Percentiles rank a stretch among this genome's conserved stretches.
Evolutionary conservation across 805 yeast species (phyloP).

Genomic region (Metschnikowia aberdeeniae): DNA sequence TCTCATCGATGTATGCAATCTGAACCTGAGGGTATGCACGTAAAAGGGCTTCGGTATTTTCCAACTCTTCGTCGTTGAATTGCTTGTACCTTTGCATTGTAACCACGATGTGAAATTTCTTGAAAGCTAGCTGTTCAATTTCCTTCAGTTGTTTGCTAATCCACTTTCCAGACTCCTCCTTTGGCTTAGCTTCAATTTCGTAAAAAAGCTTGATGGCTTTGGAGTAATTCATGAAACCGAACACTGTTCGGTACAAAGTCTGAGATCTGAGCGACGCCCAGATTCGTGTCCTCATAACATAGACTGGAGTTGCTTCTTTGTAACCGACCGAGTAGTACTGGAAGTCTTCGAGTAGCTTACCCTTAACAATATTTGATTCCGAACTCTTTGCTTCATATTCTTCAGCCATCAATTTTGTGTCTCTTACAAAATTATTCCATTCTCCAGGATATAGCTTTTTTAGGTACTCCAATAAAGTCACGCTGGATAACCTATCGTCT

Average conservation of each 20-base stretch:
- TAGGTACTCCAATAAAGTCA: slow-evolving; percentile 87
- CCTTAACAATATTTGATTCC: neutral
- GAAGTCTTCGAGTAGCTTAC: neutral
- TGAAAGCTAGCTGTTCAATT: slow-evolving; percentile 59
- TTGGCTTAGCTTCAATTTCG: slow-evolving; percentile 90
- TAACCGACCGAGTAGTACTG: slow-evolving; percentile 96
- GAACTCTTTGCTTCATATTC: slow-evolving; percentile 42
- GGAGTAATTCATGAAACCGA: slow-evolving; percentile 98
- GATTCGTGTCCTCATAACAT: slow-evolving; percentile 90
- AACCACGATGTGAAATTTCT: slow-evolving; percentile 77
- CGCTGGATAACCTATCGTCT: slow-evolving; percentile 94
- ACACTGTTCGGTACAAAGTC: slow-evolving; percentile 92
- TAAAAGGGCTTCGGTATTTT: slow-evolving; percentile 74
- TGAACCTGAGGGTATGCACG: slow-evolving; percentile 82
- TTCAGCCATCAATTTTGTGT: slow-evolving; percentile 91
- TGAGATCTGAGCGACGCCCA: slow-evolving; percentile 99
- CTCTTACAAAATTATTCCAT: slow-evolving; percentile 97
- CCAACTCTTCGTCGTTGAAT: slow-evolving; percentile 70
- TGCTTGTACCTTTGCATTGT: slow-evolving; percentile 81
- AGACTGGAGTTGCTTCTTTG: slow-evolving; percentile 96
- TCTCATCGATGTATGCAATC: slow-evolving; percentile 93
- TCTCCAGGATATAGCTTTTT: slow-evolving; percentile 94
- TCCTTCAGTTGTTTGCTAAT: slow-evolving; percentile 9
- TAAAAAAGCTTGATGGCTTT: slow-evolving; percentile 91
- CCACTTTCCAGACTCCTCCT: slow-evolving; percentile 3